Evolutionary conservation across 1,284 basidiomycete species (phyloP), one percentile per base, ranked within the genome.

Genomic region (Trichosporon sp.): DNA sequence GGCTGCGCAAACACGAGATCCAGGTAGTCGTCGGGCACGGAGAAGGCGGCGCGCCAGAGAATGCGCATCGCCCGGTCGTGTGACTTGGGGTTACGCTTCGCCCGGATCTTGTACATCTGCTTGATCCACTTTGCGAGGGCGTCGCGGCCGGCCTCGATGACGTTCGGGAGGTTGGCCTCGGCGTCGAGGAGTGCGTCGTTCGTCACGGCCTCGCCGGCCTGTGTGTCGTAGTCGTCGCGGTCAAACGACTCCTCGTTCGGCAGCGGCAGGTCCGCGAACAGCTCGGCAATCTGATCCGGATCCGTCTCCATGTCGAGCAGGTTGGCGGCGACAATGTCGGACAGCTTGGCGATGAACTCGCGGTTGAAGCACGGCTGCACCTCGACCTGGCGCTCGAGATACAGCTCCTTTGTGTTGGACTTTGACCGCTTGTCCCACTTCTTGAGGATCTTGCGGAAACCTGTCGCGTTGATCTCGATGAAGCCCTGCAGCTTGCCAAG

Each of bases 351-450:
- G 71, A 99, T 96, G 77, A 98, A 92, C 88, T 98, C 95, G 83
- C 97, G 88, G 80, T 98, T 97, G 84, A 98, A 98, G 60, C 95
- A 94, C 3, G 96, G 97, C 79, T 99, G 97, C 13, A 98, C 93
- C 75, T 99, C 97, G 12, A 99, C 96, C 82, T 99, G 97, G 38
- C 97, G 90, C 65, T 94, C 89, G 38, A 99, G 88, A 82, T 99
- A 99, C 12, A 99, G 87, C 81, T 99, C 97, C 83, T 97, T 98
- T 18, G 92, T 98, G 38, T 91, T 91, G 15, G 91, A 95, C 74
- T 92, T 98, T 47, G 92, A 95, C 68, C 93, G 89, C 84, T 99
- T 99, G 85, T 99, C 97, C 89, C 95, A 99, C 81, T 99, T 99
- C 79, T 99, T 99, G 73, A 98, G 84, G 67, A 99, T 99, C 83